phyloP scores from a whole-genome alignment of 169 alveolate species.

The Eimeria necatrix region DNA sequence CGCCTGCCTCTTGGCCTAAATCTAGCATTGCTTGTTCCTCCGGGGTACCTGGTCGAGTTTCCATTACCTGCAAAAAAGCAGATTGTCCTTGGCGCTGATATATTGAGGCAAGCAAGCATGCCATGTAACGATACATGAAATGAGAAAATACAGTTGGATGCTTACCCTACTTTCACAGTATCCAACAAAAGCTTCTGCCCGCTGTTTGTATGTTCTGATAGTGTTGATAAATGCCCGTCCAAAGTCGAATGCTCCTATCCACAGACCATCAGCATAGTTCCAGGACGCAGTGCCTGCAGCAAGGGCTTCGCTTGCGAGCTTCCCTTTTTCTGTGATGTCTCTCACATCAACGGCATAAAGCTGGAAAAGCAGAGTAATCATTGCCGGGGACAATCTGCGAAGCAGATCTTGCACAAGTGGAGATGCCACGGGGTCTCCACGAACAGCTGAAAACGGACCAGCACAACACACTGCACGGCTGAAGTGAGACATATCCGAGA shows the following conservation, averaged over 20 bases:
- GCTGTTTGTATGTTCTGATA: not conserved
- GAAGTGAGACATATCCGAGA: no score
- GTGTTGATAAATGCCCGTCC: constrained; percentile 49
- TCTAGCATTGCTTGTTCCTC: constrained; percentile 56
- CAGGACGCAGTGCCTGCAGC: constrained; percentile 75
- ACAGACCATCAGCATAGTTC: constrained; percentile 77
- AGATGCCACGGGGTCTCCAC: constrained; percentile 68
- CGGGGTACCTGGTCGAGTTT: not conserved
- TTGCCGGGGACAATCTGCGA: constrained; percentile 46
- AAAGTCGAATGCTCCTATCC: constrained; percentile 74
- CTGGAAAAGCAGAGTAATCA: constrained; percentile 79
- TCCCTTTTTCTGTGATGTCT: constrained; percentile 59
- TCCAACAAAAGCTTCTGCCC: constrained; percentile 62
- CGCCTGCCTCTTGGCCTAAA: constrained; percentile 17
- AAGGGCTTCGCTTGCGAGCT: constrained; percentile 53
- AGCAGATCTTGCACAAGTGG: constrained; percentile 70
- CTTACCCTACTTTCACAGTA: constrained; percentile 49
- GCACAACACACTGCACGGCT: not conserved
- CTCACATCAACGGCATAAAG: constrained; percentile 69
- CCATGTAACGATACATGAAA: no score
- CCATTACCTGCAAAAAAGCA: constrained; percentile 25
- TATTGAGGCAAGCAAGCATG: no score
- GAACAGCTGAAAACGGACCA: constrained; percentile 39
- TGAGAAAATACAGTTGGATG: not conserved
- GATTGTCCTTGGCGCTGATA: not conserved